phyloP scores from a whole-genome alignment of 352 stramenopile species.

The Discostella stelligera region DNA sequence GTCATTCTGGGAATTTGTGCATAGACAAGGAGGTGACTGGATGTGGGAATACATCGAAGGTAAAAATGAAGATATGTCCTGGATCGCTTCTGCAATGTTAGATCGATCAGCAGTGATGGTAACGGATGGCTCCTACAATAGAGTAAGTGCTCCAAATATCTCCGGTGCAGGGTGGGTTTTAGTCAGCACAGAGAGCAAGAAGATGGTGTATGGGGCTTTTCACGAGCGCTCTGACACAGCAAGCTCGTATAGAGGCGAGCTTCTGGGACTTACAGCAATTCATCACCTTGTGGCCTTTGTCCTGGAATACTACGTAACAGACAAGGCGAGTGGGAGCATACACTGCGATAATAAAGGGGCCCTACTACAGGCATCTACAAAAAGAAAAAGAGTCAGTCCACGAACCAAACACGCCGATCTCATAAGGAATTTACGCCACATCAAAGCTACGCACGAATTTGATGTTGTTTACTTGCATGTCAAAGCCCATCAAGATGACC shows the following conservation, averaged over 20 bases:
- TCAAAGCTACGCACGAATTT: background rate
- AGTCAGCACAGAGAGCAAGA: background rate
- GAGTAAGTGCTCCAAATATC: background rate
- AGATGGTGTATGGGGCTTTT: background rate
- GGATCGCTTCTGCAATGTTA: too few relatives aligned
- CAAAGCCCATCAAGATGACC: constrained; percentile 14
- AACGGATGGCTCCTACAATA: background rate
- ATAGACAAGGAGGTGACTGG: too few relatives aligned
- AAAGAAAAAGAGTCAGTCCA: background rate
- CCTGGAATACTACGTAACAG: background rate
- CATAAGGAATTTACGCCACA: background rate
- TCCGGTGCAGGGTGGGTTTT: background rate
- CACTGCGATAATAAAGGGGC: constrained; percentile 28
- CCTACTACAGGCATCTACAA: constrained; percentile 3
- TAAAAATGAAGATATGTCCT: too few relatives aligned
- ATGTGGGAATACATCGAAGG: too few relatives aligned
- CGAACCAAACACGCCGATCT: constrained; percentile 12
- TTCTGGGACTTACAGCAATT: constrained; percentile 6
- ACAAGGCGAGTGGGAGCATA: background rate
- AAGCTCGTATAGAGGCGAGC: constrained; percentile 9
- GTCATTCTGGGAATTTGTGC: too few relatives aligned
- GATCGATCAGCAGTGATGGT: background rate
- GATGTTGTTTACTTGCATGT: constrained; percentile 19
- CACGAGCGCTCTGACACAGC: background rate
- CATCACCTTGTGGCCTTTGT: background rate